Base-by-base conservation (phyloP, 305 asterid species). In the Fraxinus greggii region DNA sequence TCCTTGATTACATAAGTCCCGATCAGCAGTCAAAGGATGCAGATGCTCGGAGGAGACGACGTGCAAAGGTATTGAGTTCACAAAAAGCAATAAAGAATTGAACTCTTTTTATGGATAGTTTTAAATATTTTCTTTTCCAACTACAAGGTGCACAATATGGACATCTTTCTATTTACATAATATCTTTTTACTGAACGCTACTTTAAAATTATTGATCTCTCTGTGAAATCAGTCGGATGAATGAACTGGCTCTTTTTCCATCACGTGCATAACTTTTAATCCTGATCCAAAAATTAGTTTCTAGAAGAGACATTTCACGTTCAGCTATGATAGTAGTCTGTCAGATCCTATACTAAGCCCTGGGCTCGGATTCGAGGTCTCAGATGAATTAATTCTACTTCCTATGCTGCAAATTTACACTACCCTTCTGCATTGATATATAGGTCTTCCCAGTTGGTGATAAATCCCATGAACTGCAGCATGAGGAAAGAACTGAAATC, bases 1-100 rank as follows among this genome's bases (percentile, higher is more conserved):
- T 97, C 88, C 98, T 97, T 75, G 97, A 95, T 87, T 97, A 89
- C 86, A 97, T 95, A 82, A 95, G 91, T 89, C 97, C 99, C 40
- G 94, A 90, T 86, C 97, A 90, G 86, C 91, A 88, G 79, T 90
- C 98, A 51, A 97, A 90, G 91, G 91, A 91, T 7, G 79, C 77
- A 17, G 98, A 92, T 87, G 92, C 90, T 80, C 97, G 88, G 80
- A 92, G 93, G 85, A 93, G 90, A 87, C 92, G 99, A 3, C 97
- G 98, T 70, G 90, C 95, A 36, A 97, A 97, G 98, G 99, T 97
- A 87, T 73, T 40, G 70, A 23, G 61, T 40, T 36, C 77, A 56
- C 40, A 26, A 19, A 33, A 17, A 72, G 75, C 48, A 48, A 35
- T 9, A 21, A 17, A 28, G 79, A 75, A 81, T 65, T 32, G 17